These are phyloP conservation scores for Hanseniaspora clermontiae DNA, from an alignment of 805 yeast genomes.

Conservation along the genomic window DNA sequence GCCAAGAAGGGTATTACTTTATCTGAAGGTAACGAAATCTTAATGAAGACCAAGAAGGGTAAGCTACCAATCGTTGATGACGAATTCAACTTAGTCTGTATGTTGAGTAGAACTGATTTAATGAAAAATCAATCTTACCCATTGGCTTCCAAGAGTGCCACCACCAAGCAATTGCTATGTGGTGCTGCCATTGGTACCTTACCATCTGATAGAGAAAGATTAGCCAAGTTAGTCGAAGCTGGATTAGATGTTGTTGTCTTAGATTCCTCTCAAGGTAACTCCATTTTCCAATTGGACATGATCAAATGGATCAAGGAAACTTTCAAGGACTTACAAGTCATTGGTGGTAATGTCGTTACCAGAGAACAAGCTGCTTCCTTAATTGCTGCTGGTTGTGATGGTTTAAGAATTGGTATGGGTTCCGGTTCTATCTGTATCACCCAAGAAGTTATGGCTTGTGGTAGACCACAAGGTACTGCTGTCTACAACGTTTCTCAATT, in stretches of 20 bases:
- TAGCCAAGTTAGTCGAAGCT: slow-evolving; percentile 74
- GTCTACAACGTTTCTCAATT: slow-evolving; percentile 89
- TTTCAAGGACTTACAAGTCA: slow-evolving; percentile 68
- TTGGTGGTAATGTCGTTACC: slow-evolving; percentile 97
- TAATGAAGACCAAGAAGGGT: slow-evolving; percentile 91
- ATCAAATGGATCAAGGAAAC: slow-evolving; percentile 77
- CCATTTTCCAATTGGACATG: slow-evolving; percentile 88
- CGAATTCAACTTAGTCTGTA: slow-evolving; percentile 63
- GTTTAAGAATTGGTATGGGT: slow-evolving; percentile 98
- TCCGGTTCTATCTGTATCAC: slow-evolving; percentile 98
- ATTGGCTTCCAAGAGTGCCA: slow-evolving; percentile 81
- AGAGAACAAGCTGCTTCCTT: slow-evolving; percentile 97
- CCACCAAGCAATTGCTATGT: slow-evolving; percentile 89
- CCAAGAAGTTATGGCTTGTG: slow-evolving; percentile 99
- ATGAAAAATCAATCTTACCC: slow-evolving; percentile 93
- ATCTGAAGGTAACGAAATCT: slow-evolving; percentile 75
- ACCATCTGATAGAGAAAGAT: slow-evolving; percentile 75
- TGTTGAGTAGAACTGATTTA: slow-evolving; percentile 90
- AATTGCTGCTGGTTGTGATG: slow-evolving; percentile 94
- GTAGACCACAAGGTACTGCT: slow-evolving; percentile 99
- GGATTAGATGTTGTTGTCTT: slow-evolving; percentile 93
- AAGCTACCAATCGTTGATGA: slow-evolving; percentile 86
- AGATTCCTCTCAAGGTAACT: slow-evolving; percentile 97
- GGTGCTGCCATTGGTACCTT: slow-evolving; percentile 98
- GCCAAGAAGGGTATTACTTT: slow-evolving; percentile 73